These are phyloP conservation scores for Coemansia sp. DNA, from an alignment of 192 early-diverging fungal genomes.

Conservation along the genomic window DNA sequence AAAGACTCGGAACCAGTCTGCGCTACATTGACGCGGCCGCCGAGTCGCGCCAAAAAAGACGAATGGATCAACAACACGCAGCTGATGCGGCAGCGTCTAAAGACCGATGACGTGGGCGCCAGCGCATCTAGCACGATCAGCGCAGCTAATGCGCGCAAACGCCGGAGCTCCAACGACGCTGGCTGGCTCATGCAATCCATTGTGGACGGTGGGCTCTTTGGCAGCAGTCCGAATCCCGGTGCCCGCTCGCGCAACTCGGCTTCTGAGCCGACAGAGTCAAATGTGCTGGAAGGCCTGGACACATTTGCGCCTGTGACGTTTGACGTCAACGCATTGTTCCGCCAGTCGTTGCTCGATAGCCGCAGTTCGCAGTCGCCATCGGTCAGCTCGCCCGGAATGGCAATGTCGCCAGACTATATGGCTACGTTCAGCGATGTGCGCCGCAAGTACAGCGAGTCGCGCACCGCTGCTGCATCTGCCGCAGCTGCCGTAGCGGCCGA, in stretches of 20 bases:
- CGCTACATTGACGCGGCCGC: neutral
- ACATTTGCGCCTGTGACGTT: conserved; percentile 43
- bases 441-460: conserved; percentile 26
- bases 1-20: neutral
- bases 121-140: neutral
- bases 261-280: neutral
- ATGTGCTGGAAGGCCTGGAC: conserved; percentile 10
- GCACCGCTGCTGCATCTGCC: conserved; percentile 9
- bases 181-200: conserved; percentile 8
- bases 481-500: conserved; percentile 6
- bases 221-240: neutral
- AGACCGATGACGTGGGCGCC: conserved; percentile 13
- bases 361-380: conserved; percentile 10
- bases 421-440: conserved; percentile 43
- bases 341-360: conserved; percentile 22
- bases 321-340: conserved; percentile 39
- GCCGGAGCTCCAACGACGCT: neutral
- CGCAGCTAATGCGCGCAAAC: conserved; percentile 10
- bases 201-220: conserved; percentile 12
- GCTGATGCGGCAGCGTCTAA: conserved; percentile 37
- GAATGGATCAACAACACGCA: conserved; percentile 52
- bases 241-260: neutral
- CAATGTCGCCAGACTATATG: conserved; percentile 37
- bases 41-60: conserved; percentile 27
- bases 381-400: neutral